phyloP scores from a whole-genome alignment of 805 yeast genomes.

The Starmerella stigmatis region DNA sequence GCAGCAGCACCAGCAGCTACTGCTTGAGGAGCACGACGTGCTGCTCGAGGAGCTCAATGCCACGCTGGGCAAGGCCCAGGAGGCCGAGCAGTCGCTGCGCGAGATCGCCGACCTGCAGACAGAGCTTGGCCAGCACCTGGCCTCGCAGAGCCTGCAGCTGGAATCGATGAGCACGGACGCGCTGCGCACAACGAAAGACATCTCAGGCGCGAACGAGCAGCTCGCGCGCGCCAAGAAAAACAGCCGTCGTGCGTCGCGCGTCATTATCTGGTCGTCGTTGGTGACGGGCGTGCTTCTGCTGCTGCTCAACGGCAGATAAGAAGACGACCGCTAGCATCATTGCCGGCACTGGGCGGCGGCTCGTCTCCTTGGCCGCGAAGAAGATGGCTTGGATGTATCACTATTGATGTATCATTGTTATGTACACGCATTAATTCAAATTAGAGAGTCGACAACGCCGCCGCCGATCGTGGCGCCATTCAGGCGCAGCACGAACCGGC shows the following conservation, averaged over 20 bases:
- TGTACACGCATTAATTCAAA: no score
- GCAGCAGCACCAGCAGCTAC: conserved; percentile 21
- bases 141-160: conserved; percentile 61
- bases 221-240: conserved; percentile 57
- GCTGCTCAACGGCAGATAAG: conserved; percentile 29
- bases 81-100: conserved; percentile 33
- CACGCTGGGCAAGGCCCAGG: conserved; percentile 31
- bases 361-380: no score
- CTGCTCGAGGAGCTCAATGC: conserved; percentile 32
- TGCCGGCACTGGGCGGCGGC: no score
- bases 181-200: conserved; percentile 53
- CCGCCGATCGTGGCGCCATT: conserved; percentile 66
- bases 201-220: conserved; percentile 59
- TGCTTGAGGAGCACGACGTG: conserved; percentile 31
- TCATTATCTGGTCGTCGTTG: conserved; percentile 47
- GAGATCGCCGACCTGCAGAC: conserved; percentile 69
- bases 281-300: conserved; percentile 47
- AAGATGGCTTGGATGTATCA: no score
- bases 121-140: conserved; percentile 62
- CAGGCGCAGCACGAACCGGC: conserved; percentile 58
- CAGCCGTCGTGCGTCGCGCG: conserved; percentile 50
- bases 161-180: conserved; percentile 54
- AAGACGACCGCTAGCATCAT: no score
- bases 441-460: conserved; percentile 35
- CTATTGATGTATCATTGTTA: no score